A percentile compares a stretch with the other conserved stretches of the same genome.
These are phyloP conservation scores for Babesia sp. DNA, from an alignment of 169 alveolate species.

Conservation along the genomic window DNA sequence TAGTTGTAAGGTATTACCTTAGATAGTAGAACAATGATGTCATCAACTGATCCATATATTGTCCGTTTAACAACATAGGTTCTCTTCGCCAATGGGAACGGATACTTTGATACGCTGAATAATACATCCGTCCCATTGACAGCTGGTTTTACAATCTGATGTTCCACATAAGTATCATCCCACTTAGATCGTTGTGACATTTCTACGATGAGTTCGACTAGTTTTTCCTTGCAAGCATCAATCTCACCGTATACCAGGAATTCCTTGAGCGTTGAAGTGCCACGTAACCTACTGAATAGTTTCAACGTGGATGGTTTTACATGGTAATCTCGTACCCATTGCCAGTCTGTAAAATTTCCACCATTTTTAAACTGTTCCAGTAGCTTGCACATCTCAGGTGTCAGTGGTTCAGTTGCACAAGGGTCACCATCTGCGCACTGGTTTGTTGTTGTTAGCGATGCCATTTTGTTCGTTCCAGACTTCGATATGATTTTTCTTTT, in stretches of 20 bases:
- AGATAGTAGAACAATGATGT: conserved; percentile 26
- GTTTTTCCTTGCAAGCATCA: conserved; percentile 61
- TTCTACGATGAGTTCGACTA: conserved; percentile 40
- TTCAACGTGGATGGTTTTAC: conserved; percentile 10
- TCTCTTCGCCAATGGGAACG: conserved; percentile 64
- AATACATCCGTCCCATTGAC: conserved; percentile 37
- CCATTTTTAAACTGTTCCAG: conserved; percentile 12
- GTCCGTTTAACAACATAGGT: conserved; percentile 52
- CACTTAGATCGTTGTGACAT: conserved; percentile 33
- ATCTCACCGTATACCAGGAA: conserved; percentile 52
- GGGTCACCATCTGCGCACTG: not conserved
- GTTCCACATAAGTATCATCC: conserved; percentile 70
- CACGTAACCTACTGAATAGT: conserved; percentile 32
- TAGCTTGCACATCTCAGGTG: not conserved
- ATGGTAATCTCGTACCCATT: conserved; percentile 54
- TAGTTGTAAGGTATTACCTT: conserved; percentile 28
- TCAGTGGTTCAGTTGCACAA: not conserved
- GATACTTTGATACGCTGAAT: conserved; percentile 61
- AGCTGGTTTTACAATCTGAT: not conserved
- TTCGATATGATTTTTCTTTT: no score
- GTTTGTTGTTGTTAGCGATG: not conserved
- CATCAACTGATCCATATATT: conserved; percentile 38
- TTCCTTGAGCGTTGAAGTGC: conserved; percentile 40
- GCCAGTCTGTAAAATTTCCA: conserved; percentile 19
- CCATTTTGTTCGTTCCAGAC: not conserved